A percentile compares a stretch with the other conserved stretches of the same genome.
These are phyloP conservation scores for Aspergillus egyptiacus DNA, from an alignment of 495 filamentous ascomycete species.

Conservation along the genomic window DNA sequence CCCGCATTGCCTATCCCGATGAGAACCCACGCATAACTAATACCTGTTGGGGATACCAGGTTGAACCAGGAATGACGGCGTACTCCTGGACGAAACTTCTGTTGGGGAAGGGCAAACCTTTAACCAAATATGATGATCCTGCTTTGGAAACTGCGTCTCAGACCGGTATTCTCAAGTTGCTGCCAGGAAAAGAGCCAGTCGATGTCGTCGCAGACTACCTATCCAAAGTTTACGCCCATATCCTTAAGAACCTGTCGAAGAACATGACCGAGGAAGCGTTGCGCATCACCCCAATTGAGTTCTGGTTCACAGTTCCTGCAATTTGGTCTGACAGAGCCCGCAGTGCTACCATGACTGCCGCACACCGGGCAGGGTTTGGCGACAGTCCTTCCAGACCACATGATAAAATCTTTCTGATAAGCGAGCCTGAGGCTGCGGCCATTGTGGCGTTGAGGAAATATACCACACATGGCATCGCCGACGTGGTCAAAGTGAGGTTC, in stretches of 20 bases:
- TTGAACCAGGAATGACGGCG: constrained; percentile 10
- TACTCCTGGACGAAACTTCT: constrained; percentile 25
- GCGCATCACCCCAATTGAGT: constrained; percentile 8
- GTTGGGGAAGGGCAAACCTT: constrained; percentile 5
- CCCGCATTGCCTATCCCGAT: constrained; percentile 5
- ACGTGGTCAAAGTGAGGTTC: constrained; percentile 6
- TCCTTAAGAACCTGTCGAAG: constrained; percentile 24
- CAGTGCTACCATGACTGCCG: constrained; percentile 26
- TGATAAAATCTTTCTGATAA: constrained; percentile 43
- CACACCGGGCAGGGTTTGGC: constrained; percentile 45
- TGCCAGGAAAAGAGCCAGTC: constrained; percentile 17
- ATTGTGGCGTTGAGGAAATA: constrained; percentile 9
- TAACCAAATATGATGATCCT: constrained; percentile 12
- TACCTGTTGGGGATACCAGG: constrained; percentile 6
- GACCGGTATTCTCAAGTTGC: constrained; percentile 11
- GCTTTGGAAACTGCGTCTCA: constrained; percentile 3
- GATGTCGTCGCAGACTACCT: constrained; percentile 41
- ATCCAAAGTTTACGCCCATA: constrained; percentile 35
- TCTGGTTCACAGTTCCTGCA: constrained; percentile 24
- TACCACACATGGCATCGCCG: background rate
- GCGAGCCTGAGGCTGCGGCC: constrained; percentile 52
- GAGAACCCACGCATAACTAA: background rate
- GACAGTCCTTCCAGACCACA: constrained; percentile 3
- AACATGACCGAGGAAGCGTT: constrained; percentile 11
- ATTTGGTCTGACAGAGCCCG: constrained; percentile 20